A percentile compares a stretch with the other conserved stretches of the same genome.
Evolutionary conservation across 176 grass and related monocot genomes (phyloP).

Genomic region (Typha latifolia): DNA sequence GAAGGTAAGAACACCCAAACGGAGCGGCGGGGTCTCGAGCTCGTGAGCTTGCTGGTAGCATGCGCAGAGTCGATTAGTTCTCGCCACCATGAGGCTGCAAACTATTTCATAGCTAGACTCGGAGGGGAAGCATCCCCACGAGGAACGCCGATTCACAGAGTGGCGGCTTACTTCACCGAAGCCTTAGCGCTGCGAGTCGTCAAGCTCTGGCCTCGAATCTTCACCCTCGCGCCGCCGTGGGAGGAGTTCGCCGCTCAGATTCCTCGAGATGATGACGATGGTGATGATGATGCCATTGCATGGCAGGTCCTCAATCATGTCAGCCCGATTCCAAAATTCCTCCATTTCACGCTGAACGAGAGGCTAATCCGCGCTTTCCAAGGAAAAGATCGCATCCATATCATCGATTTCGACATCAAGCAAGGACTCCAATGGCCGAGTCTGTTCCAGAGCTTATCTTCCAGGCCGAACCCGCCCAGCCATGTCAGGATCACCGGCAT

Average conservation of each 20-base stretch:
- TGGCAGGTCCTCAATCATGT: conserved; percentile 56
- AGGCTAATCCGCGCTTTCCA: conserved; percentile 61
- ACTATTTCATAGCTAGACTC: conserved; percentile 65
- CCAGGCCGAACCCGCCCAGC: conserved; percentile 32
- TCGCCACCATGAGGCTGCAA: conserved; percentile 53
- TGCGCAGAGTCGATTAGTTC: conserved; percentile 60
- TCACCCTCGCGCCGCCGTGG: conserved; percentile 51
- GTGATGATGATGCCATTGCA: conserved; percentile 30
- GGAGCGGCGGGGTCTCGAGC: conserved; percentile 28
- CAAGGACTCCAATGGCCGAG: conserved; percentile 93
- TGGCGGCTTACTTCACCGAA: conserved; percentile 82
- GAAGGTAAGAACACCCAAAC: conserved; percentile 8
- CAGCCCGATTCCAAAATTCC: conserved; percentile 70
- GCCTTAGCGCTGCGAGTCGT: conserved; percentile 52
- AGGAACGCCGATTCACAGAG: conserved; percentile 68
- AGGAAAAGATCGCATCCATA: conserved; percentile 86
- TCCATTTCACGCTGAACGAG: conserved; percentile 90
- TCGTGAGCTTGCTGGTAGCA: conserved; percentile 45
- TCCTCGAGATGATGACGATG: conserved; percentile 33
- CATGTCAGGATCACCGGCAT: conserved; percentile 89
- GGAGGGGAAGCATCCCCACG: conserved; percentile 50
- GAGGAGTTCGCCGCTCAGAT: conserved; percentile 41
- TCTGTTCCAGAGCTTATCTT: conserved; percentile 74
- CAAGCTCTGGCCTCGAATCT: conserved; percentile 56
- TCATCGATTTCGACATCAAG: conserved; percentile 97